phyloP scores from a whole-genome alignment of 2,329 filamentous ascomycete species.

The Penicillium palitans region DNA sequence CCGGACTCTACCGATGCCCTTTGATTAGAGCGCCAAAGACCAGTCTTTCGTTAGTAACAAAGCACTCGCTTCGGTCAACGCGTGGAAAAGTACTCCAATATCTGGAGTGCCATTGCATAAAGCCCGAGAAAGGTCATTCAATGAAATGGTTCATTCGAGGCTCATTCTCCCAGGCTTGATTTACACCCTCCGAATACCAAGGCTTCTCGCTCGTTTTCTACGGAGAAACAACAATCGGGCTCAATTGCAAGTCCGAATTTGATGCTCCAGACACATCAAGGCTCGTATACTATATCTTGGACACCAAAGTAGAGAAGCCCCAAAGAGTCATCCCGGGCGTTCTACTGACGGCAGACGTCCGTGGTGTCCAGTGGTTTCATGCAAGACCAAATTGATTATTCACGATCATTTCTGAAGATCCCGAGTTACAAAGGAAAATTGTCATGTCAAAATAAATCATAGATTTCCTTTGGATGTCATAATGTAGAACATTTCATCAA shows the following conservation, averaged over 20 bases:
- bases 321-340: not conserved
- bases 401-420: not conserved
- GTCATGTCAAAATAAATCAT: slow-evolving; percentile 1
- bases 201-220: not conserved
- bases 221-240: not conserved
- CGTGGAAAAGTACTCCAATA: not conserved
- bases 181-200: not conserved
- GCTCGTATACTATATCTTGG: not conserved
- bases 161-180: not conserved
- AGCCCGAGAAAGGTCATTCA: not conserved
- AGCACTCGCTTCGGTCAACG: not conserved
- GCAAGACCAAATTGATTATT: not conserved
- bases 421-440: not conserved
- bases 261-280: not conserved
- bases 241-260: not conserved
- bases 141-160: not conserved
- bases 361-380: not conserved
- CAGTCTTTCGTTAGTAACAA: not conserved
- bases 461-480: slow-evolving; percentile 1
- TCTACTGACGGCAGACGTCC: not conserved
- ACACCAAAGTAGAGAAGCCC: not conserved
- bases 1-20: not conserved
- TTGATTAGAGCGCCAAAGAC: not conserved
- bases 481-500: not conserved
- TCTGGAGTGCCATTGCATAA: not conserved